These are phyloP conservation scores for Phytophthora macrochlamydospora DNA, from an alignment of 352 stramenopile species.

Conservation along the genomic window DNA sequence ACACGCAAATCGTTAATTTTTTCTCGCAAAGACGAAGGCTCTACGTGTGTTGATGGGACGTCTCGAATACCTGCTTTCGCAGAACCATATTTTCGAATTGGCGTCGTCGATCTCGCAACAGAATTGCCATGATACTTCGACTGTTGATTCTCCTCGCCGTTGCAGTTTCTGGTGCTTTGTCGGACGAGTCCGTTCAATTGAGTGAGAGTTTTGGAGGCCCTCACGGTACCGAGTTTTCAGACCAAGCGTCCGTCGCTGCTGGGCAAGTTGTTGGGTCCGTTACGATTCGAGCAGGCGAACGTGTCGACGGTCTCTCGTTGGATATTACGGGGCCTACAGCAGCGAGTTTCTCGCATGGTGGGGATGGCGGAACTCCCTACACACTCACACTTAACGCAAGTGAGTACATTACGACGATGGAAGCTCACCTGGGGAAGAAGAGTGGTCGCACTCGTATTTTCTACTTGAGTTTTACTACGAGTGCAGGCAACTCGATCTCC, in stretches of 20 bases:
- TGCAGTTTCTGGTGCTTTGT: too few species aligned
- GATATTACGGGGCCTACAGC: constrained; percentile 15
- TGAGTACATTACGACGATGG: constrained; percentile 28
- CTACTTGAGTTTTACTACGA: constrained; percentile 25
- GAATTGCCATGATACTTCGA: too few species aligned
- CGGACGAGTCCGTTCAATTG: constrained; percentile 19
- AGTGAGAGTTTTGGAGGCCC: constrained; percentile 24
- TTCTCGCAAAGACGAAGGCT: too few species aligned
- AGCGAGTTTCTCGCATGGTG: constrained; percentile 18
- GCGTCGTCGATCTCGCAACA: too few species aligned
- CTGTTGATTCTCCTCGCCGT: too few species aligned
- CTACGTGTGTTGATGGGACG: too few species aligned
- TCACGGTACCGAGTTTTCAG: constrained; percentile 21
- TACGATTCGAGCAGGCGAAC: constrained; percentile 22
- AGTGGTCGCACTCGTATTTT: constrained; percentile 20
- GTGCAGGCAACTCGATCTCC: constrained; percentile 14
- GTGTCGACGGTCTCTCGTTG: constrained; percentile 20
- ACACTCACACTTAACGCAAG: constrained; percentile 12
- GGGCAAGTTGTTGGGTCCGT: constrained; percentile 20
- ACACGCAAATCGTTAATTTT: too few species aligned
- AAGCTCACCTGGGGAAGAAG: constrained; percentile 27
- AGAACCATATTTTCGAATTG: too few species aligned
- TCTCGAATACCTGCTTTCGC: too few species aligned
- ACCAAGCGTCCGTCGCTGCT: constrained; percentile 18
- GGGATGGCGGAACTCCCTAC: constrained; percentile 13